Conservation (phyloP, 768 basidiomycete genomes). For the Amanita fuliginea region DNA sequence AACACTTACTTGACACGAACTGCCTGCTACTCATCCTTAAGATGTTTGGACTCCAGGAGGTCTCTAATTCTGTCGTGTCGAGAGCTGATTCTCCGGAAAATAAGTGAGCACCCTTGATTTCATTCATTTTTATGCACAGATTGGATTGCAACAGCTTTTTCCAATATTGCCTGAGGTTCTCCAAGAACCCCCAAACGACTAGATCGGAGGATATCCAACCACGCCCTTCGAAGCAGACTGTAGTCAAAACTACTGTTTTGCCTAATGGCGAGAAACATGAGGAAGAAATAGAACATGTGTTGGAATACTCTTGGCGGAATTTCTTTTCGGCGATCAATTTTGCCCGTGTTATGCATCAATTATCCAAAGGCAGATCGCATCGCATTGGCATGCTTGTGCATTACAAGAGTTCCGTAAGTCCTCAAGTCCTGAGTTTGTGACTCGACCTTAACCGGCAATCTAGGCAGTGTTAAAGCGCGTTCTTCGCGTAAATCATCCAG, state of each 20-base stretch:
- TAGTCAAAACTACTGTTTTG: slow-evolving; percentile 42
- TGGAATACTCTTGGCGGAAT: slow-evolving; percentile 95
- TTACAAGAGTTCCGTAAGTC: slow-evolving; percentile 90
- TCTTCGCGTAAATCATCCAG: slow-evolving; percentile 84
- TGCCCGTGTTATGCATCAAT: slow-evolving; percentile 94
- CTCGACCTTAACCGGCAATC: background rate
- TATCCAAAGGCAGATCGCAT: slow-evolving; percentile 91
- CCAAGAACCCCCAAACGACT: slow-evolving; percentile 47
- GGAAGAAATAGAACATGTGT: slow-evolving; percentile 86
- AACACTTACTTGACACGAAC: slow-evolving; percentile 90
- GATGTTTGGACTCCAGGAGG: slow-evolving; percentile 97
- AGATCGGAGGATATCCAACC: slow-evolving; percentile 58
- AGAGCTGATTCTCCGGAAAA: slow-evolving; percentile 82
- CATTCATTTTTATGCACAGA: background rate
- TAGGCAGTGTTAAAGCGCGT: slow-evolving; percentile 95
- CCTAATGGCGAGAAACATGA: slow-evolving; percentile 69
- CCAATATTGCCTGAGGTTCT: slow-evolving; percentile 82
- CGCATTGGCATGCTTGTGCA: slow-evolving; percentile 94
- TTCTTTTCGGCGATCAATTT: slow-evolving; percentile 98
- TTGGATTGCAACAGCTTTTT: slow-evolving; percentile 65
- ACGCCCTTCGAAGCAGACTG: slow-evolving; percentile 46
- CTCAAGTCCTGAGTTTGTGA: background rate
- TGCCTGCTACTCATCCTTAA: slow-evolving; percentile 88
- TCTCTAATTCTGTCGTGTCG: slow-evolving; percentile 71
- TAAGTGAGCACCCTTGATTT: slow-evolving; percentile 38